phyloP scores from a whole-genome alignment of 148 eudicot species.

The Rhododendron mucronatum region DNA sequence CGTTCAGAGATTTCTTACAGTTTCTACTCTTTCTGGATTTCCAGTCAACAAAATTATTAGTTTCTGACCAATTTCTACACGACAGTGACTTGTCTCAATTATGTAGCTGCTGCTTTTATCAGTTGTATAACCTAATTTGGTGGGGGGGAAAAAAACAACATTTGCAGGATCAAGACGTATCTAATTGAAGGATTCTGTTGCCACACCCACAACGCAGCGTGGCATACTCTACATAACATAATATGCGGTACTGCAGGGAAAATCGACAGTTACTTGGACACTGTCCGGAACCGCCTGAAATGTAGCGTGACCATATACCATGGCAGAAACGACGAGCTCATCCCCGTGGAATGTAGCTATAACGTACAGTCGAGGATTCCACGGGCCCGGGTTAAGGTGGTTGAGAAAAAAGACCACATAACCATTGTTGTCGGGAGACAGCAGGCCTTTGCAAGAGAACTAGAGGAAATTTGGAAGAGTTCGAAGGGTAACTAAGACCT shows the following conservation, averaged over 20 bases:
- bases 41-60: not conserved
- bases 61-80: not conserved
- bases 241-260: conserved; percentile 76
- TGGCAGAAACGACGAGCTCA: conserved; percentile 74
- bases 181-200: conserved; percentile 70
- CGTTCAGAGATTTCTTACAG: not conserved
- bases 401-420: conserved; percentile 75
- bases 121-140: not conserved
- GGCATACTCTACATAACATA: conserved; percentile 94
- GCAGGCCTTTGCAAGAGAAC: conserved; percentile 68
- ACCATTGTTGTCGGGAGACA: conserved; percentile 82
- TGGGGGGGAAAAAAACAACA: not conserved
- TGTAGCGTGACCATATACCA: conserved; percentile 60
- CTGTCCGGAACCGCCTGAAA: conserved; percentile 38
- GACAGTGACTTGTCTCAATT: conserved; percentile 7
- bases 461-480: conserved; percentile 66
- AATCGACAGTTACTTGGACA: conserved; percentile 62
- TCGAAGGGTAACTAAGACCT: conserved; percentile 8
- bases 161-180: conserved; percentile 62
- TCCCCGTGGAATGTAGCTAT: conserved; percentile 79
- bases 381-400: conserved; percentile 58
- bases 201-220: conserved; percentile 89
- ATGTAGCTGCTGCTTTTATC: not conserved
- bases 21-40: not conserved
- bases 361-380: conserved; percentile 55